These are phyloP conservation scores for Phytophthora vignae DNA, from an alignment of 352 stramenopile genomes.

Conservation along the genomic window DNA sequence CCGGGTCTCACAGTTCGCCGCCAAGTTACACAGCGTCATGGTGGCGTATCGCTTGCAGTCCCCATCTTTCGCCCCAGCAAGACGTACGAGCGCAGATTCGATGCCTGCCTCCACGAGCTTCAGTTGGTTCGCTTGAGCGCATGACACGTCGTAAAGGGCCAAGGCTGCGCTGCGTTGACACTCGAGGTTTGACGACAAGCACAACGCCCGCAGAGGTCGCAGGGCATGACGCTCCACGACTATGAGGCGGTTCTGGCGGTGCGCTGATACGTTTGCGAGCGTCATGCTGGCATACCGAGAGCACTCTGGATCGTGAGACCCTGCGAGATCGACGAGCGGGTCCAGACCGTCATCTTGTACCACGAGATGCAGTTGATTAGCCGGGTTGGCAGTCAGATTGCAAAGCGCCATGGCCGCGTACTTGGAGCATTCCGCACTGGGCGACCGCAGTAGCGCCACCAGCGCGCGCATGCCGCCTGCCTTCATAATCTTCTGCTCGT, in stretches of 20 bases:
- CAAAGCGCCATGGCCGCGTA: constrained; percentile 95
- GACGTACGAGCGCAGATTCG: constrained; percentile 87
- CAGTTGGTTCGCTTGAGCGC: constrained; percentile 90
- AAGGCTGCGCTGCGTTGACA: constrained; percentile 92
- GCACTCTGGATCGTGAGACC: constrained; percentile 75
- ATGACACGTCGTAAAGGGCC: constrained; percentile 96
- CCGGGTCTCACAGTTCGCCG: constrained; percentile 94
- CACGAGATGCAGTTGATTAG: constrained; percentile 92
- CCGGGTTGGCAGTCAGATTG: constrained; percentile 93
- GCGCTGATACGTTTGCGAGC: constrained; percentile 93
- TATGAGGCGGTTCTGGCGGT: constrained; percentile 87
- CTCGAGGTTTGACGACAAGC: constrained; percentile 86
- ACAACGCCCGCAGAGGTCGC: constrained; percentile 78
- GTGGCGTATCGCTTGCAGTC: constrained; percentile 94
- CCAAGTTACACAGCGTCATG: constrained; percentile 97
- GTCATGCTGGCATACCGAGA: constrained; percentile 93
- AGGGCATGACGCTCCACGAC: constrained; percentile 91
- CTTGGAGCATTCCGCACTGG: constrained; percentile 71
- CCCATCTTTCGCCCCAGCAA: constrained; percentile 87
- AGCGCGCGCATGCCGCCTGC: constrained; percentile 71
- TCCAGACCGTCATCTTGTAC: constrained; percentile 78
- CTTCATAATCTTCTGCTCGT: constrained; percentile 86
- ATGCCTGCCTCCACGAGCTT: constrained; percentile 91
- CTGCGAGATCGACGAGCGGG: constrained; percentile 84
- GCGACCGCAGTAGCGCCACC: constrained; percentile 60